phyloP scores from a whole-genome alignment of 2,329 filamentous ascomycete species.

The Blastomyces silverae region DNA sequence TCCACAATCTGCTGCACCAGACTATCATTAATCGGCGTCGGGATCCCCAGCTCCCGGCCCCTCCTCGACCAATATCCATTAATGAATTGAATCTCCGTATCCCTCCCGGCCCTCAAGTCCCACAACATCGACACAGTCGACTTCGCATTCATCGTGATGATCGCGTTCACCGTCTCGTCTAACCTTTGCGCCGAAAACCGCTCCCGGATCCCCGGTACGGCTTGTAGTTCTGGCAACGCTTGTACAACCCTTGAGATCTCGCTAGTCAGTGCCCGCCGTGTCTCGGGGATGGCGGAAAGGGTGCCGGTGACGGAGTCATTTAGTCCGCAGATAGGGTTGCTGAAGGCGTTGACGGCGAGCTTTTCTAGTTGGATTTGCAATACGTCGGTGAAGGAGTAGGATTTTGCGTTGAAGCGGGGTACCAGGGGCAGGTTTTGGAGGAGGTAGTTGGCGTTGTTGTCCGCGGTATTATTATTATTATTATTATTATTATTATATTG shows the following conservation, averaged over 20 bases:
- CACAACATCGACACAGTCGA: slow-evolving; percentile 62
- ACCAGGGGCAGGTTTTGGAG: slow-evolving; percentile 57
- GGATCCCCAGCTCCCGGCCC: slow-evolving; percentile 70
- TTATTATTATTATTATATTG: slow-evolving; percentile 13
- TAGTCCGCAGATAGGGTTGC: slow-evolving; percentile 74
- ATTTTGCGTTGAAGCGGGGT: slow-evolving; percentile 55
- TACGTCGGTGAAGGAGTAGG: slow-evolving; percentile 55
- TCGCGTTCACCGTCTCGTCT: slow-evolving; percentile 50
- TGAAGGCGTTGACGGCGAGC: slow-evolving; percentile 65
- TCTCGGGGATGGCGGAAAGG: slow-evolving; percentile 57
- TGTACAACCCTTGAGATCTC: slow-evolving; percentile 69
- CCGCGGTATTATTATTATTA: slow-evolving; percentile 14
- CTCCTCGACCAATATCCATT: slow-evolving; percentile 80
- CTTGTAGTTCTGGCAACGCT: slow-evolving; percentile 64
- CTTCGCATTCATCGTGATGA: slow-evolving; percentile 50
- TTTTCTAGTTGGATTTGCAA: slow-evolving; percentile 70
- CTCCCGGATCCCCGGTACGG: slow-evolving; percentile 52
- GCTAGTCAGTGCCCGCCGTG: slow-evolving; percentile 63
- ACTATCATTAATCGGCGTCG: neutral
- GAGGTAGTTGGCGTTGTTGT: slow-evolving; percentile 51
- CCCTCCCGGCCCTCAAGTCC: slow-evolving; percentile 54
- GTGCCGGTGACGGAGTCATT: slow-evolving; percentile 68
- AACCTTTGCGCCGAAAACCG: slow-evolving; percentile 57
- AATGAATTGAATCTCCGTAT: slow-evolving; percentile 75
- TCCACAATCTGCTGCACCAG: neutral